These are phyloP conservation scores for Coemansia sp. DNA, from an alignment of 192 early-diverging fungal species.

Conservation along the genomic window DNA sequence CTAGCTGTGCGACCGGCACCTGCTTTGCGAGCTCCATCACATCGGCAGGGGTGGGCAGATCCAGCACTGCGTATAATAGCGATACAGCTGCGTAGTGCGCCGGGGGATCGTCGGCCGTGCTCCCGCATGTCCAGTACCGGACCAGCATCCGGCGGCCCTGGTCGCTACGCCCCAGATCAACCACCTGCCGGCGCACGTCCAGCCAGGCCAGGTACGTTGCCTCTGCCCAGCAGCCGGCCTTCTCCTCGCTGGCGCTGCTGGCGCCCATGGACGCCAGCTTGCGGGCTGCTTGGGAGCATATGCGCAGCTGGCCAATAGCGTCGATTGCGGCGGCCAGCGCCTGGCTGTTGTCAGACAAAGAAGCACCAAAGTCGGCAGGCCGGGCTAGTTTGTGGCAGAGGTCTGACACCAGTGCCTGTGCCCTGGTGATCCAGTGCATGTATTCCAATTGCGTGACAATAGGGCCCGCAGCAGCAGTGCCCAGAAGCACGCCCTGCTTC, in stretches of 20 bases:
- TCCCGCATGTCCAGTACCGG: slow-evolving; percentile 11
- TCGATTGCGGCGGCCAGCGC: slow-evolving; percentile 1
- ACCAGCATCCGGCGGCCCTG: slow-evolving; percentile 1
- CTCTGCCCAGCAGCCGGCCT: slow-evolving; percentile 16
- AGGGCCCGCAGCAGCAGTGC: background rate
- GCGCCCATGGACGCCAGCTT: background rate
- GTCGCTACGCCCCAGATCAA: slow-evolving; percentile 5
- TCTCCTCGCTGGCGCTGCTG: no score
- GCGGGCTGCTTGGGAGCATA: slow-evolving; percentile 7
- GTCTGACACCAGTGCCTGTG: background rate
- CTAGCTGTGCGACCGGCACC: slow-evolving; percentile 14
- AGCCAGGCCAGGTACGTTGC: slow-evolving; percentile 25
- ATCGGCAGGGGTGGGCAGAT: slow-evolving; percentile 17
- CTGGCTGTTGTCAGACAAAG: background rate
- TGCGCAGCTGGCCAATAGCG: slow-evolving; percentile 12
- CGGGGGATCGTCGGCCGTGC: background rate
- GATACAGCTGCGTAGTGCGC: background rate
- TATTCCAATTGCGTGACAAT: slow-evolving; percentile 1
- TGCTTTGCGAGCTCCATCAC: slow-evolving; percentile 11
- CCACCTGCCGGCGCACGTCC: slow-evolving; percentile 5
- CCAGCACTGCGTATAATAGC: slow-evolving; percentile 13
- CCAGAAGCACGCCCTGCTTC: no score
- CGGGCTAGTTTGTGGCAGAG: slow-evolving; percentile 2
- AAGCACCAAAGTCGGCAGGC: no score
- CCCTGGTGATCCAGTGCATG: slow-evolving; percentile 7